phyloP scores from a whole-genome alignment of 108 stramenopile species.

The Hondaea fermentalgiana region DNA sequence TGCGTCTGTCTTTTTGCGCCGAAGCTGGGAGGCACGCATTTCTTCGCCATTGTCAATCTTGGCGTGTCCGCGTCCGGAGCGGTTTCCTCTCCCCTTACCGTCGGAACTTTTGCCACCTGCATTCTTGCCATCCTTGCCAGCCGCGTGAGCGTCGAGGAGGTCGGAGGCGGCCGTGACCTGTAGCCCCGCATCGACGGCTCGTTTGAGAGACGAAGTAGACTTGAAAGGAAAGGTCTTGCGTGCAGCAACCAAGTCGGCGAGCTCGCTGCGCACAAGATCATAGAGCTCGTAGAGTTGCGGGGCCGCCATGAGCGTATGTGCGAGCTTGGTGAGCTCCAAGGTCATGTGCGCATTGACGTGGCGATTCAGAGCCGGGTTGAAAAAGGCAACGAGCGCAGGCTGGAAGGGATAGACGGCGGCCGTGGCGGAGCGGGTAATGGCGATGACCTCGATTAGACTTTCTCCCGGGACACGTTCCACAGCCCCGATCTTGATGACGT shows the following conservation, averaged over 20 bases:
- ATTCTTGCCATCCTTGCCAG: not conserved
- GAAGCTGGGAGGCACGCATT: not conserved
- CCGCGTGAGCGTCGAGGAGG: not conserved
- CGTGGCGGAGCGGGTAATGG: not conserved
- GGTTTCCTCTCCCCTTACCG: too few species aligned
- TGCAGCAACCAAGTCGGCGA: not conserved
- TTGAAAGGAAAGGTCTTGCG: not conserved
- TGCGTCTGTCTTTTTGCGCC: not conserved
- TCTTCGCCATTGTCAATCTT: not conserved
- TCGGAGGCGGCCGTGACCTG: not conserved
- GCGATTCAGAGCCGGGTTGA: not conserved
- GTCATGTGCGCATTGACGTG: conserved; percentile 7
- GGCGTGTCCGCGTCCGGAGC: not conserved
- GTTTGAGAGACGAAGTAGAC: not conserved
- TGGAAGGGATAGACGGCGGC: not conserved
- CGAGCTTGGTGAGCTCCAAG: not conserved
- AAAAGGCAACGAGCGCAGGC: not conserved
- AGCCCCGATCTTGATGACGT: not conserved
- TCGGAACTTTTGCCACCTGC: not conserved
- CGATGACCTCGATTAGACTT: not conserved
- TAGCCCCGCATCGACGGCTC: not conserved
- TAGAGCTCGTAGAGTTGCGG: not conserved
- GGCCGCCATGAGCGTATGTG: not conserved
- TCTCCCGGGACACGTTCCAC: not conserved
- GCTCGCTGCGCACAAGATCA: not conserved